These are phyloP conservation scores for Salix koriyanagi DNA, from an alignment of 345 rosid species.

Conservation along the genomic window DNA sequence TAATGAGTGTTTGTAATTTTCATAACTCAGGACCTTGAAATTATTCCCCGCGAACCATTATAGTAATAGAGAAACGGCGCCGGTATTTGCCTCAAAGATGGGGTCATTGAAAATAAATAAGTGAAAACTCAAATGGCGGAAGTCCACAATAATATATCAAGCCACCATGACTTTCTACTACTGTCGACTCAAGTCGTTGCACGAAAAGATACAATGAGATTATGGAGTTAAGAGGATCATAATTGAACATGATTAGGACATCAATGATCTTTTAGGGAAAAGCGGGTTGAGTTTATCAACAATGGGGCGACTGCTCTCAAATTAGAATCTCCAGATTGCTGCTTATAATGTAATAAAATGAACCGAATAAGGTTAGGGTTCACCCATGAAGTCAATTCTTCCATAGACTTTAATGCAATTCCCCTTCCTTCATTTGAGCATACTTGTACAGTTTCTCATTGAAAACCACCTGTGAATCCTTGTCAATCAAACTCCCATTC, in stretches of 20 bases:
- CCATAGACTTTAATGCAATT: slow-evolving; percentile 8
- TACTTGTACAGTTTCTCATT: slow-evolving; percentile 52
- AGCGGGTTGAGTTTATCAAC: too few relatives aligned
- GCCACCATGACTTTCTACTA: neutral
- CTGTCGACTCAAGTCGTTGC: neutral
- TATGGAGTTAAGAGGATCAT: neutral
- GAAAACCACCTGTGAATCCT: slow-evolving; percentile 76
- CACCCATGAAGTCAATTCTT: slow-evolving; percentile 8
- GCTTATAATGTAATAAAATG: too few relatives aligned
- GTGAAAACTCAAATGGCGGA: too few relatives aligned
- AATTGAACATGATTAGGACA: neutral
- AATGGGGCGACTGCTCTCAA: too few relatives aligned
- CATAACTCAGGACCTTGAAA: too few relatives aligned
- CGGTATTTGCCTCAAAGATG: too few relatives aligned
- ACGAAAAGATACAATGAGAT: neutral
- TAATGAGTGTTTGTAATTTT: too few relatives aligned
- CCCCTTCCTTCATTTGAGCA: slow-evolving; percentile 50
- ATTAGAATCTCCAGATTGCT: too few relatives aligned
- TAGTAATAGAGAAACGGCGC: too few relatives aligned
- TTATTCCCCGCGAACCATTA: too few relatives aligned
- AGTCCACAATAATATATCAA: neutral
- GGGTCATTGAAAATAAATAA: neutral
- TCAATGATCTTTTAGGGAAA: too few relatives aligned
- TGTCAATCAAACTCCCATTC: slow-evolving; percentile 48
- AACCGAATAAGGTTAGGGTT: too few relatives aligned